These are phyloP conservation scores for Candida schatavii DNA, from an alignment of 805 yeast genomes.

Conservation along the genomic window DNA sequence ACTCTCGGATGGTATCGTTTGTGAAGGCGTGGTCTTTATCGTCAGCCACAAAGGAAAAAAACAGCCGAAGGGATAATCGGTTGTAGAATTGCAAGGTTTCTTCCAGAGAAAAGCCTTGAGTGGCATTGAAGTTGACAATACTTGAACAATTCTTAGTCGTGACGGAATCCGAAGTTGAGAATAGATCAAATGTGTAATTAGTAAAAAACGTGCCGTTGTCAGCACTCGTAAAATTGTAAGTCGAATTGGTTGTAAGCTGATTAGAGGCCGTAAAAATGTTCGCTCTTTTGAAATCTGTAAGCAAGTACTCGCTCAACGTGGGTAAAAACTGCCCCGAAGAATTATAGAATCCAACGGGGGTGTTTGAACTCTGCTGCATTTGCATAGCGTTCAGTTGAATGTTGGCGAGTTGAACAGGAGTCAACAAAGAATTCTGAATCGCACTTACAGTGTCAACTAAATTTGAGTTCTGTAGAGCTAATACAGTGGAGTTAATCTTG, in stretches of 20 bases:
- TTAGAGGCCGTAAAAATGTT: constrained; percentile 24
- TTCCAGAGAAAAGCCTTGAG: background rate
- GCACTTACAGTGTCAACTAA: constrained; percentile 1
- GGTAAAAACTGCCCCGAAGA: constrained; percentile 22
- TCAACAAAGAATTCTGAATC: constrained; percentile 15
- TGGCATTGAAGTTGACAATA: constrained; percentile 2
- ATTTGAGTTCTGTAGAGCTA: background rate
- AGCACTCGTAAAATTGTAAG: constrained; percentile 19
- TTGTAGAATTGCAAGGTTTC: constrained; percentile 6
- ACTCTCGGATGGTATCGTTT: constrained; percentile 30
- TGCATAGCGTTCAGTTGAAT: background rate
- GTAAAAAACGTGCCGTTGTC: constrained; percentile 21
- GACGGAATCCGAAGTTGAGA: constrained; percentile 4
- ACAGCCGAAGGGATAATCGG: constrained; percentile 13
- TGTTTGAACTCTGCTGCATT: background rate
- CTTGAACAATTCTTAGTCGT: constrained; percentile 7
- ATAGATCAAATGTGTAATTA: background rate
- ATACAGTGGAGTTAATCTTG: background rate
- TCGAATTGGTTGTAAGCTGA: constrained; percentile 14
- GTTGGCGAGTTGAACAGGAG: constrained; percentile 16
- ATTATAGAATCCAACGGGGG: constrained; percentile 18
- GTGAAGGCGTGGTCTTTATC: constrained; percentile 34
- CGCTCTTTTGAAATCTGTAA: constrained; percentile 24
- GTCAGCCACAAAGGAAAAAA: constrained; percentile 36
- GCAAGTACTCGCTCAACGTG: constrained; percentile 23